A percentile compares a stretch with the other conserved stretches of the same genome.
Evolutionary conservation across 2,329 filamentous ascomycete genomes (phyloP).

Genomic region (Aureobasidium zeae): DNA sequence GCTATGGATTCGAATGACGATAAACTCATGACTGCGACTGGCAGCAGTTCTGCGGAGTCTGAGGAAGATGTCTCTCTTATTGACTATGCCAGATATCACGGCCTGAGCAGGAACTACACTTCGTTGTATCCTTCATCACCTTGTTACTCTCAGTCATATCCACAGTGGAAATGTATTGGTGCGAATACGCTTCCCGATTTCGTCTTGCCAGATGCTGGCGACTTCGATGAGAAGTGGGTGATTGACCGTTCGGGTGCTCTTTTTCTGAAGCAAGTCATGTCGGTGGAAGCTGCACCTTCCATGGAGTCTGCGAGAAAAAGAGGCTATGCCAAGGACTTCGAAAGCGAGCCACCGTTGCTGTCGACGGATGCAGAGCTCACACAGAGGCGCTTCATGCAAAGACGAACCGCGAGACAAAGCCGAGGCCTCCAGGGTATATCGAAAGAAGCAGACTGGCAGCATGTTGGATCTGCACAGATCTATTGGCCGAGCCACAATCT

Average conservation of each 20-base stretch:
- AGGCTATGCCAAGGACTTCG: constrained; percentile 20
- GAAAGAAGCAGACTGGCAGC: constrained; percentile 30
- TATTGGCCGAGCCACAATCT: constrained; percentile 28
- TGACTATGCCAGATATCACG: constrained; percentile 41
- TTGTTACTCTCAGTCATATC: constrained; percentile 15
- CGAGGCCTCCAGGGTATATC: constrained; percentile 24
- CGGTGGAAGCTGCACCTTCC: neutral
- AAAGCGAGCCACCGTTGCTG: constrained; percentile 38
- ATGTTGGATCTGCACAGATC: constrained; percentile 34
- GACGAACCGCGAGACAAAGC: constrained; percentile 15
- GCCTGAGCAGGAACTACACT: constrained; percentile 33
- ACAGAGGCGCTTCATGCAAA: constrained; percentile 27
- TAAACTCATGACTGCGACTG: neutral
- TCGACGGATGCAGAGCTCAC: constrained; percentile 35
- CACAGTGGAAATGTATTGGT: constrained; percentile 18
- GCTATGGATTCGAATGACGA: neutral
- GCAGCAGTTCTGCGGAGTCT: neutral
- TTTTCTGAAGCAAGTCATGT: constrained; percentile 21
- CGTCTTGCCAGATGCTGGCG: constrained; percentile 25
- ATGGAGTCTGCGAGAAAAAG: neutral
- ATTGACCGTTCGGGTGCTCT: constrained; percentile 13
- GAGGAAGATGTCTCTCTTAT: constrained; percentile 32
- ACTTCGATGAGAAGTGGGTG: constrained; percentile 25
- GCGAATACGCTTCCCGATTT: constrained; percentile 17
- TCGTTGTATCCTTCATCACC: constrained; percentile 23